Base-by-base conservation (phyloP, 352 stramenopile species). In the Pythium phragmiticola region DNA sequence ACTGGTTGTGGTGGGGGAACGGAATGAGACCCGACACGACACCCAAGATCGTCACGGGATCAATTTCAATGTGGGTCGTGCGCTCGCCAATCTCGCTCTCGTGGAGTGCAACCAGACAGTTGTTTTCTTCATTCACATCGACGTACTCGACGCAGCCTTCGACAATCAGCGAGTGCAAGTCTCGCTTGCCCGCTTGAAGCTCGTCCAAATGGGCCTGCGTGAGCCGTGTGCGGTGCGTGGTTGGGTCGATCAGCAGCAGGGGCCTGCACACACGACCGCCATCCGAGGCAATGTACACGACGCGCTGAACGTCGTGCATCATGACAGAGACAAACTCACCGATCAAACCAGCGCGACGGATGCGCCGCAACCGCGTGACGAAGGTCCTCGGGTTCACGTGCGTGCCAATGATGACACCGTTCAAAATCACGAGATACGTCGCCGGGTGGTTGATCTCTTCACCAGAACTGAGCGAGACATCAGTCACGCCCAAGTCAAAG, bases 61-160 rank as follows among this genome's bases (percentile, higher is more conserved):
- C 97, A 69, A 99, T 99, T 72, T 99, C 98, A 63, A 99, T 82
- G 78, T 99, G 98, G 28, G 98, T 99, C 61, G 96, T 96, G 13
- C 91, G 83, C 39, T 85, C 78, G 28, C 86, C 92, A 53, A 98
- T 96, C 43, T 97, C 87, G 61, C 81, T 85, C 73, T 98, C 94
- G 51, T 96, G 93, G 16, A 99, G 82, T 8, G 97, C 96, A 49
- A 99, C 97, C 43, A 99, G 80, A 73, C 97, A 99, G 63, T 99
- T 99, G 79, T 99, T 99, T 73, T 99, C 97, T 82, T 99, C 98
- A 72, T 99, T 99, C 63, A 99, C 98, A 76, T 99, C 98, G 28
- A 99, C 94, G 79, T 99, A 99, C 73, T 99, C 98, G 36, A 99
- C 97, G 41, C 99, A 93, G 19, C 97, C 97, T 69, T 98, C 82